Evolutionary conservation across 2,329 filamentous ascomycete species (phyloP).

Genomic region (Penicillium sp.): DNA sequence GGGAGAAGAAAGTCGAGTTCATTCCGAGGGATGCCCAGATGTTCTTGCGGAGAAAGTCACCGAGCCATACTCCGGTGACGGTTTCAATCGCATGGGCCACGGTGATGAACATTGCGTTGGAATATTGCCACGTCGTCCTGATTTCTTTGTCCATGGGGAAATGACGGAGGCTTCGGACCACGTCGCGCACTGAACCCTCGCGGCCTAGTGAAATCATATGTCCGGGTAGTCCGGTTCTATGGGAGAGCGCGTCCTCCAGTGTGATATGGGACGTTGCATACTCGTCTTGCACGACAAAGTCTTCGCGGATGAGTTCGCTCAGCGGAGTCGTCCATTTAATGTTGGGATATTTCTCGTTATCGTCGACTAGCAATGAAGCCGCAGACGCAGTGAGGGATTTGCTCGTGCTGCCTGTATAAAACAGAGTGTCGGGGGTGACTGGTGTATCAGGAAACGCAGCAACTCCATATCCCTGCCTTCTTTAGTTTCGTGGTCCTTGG

Average conservation of each 20-base stretch:
- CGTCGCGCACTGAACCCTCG: slow-evolving; percentile 32
- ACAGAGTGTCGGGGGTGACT: slow-evolving; percentile 52
- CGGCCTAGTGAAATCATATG: slow-evolving; percentile 24
- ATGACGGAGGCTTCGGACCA: slow-evolving; percentile 45
- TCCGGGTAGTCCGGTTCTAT: slow-evolving; percentile 30
- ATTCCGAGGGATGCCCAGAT: slow-evolving; percentile 46
- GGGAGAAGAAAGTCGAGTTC: slow-evolving; percentile 38
- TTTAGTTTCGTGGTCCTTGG: neutral
- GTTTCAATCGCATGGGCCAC: slow-evolving; percentile 49
- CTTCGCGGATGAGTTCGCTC: slow-evolving; percentile 32
- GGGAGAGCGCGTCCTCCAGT: slow-evolving; percentile 32
- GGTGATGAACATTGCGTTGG: slow-evolving; percentile 54
- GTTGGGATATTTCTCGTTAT: slow-evolving; percentile 19
- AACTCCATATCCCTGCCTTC: slow-evolving; percentile 41
- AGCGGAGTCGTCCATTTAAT: slow-evolving; percentile 40
- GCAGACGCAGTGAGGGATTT: slow-evolving; percentile 57
- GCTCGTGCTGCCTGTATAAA: slow-evolving; percentile 56
- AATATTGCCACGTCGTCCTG: slow-evolving; percentile 50
- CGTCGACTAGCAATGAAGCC: slow-evolving; percentile 44
- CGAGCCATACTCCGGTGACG: slow-evolving; percentile 36
- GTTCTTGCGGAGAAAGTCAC: slow-evolving; percentile 31
- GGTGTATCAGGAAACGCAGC: slow-evolving; percentile 37
- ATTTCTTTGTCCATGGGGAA: slow-evolving; percentile 43
- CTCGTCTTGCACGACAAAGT: slow-evolving; percentile 28
- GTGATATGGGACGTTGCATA: slow-evolving; percentile 26